Percentiles rank a stretch among this genome's conserved stretches.
Conservation (phyloP, 148 eudicot species). For the Vaccinium corymbosum region DNA sequence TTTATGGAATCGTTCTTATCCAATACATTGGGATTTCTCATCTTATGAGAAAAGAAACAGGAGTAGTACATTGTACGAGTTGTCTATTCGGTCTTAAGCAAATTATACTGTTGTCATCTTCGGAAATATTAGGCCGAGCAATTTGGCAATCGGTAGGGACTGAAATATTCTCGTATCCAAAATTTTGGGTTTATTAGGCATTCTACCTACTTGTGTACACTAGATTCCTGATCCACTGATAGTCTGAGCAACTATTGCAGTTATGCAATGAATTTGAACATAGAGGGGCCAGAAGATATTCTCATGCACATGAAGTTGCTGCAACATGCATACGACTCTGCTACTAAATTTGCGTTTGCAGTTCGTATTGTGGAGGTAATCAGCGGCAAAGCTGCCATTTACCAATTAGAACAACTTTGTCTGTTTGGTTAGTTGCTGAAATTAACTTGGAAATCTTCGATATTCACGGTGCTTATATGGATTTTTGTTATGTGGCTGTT, state of each 20-base stretch:
- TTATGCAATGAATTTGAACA: constrained; percentile 74
- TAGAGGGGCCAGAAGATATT: constrained; percentile 74
- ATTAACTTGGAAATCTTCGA: neutral
- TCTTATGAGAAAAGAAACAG: neutral
- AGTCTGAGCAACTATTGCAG: constrained; percentile 23
- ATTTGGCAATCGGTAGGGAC: neutral
- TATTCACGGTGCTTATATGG: neutral
- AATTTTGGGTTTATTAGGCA: constrained; percentile 1
- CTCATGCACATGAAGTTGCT: constrained; percentile 66
- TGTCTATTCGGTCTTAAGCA: neutral
- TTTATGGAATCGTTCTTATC: neutral
- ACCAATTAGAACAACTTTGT: neutral
- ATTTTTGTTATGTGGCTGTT: neutral
- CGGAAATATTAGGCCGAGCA: neutral
- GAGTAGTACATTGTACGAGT: neutral
- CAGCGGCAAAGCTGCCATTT: neutral
- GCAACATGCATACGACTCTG: constrained; percentile 53
- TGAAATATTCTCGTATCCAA: neutral
- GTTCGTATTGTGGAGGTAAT: constrained; percentile 52
- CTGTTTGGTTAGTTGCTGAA: neutral
- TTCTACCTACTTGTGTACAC: neutral
- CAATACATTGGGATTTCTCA: neutral
- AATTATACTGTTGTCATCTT: neutral
- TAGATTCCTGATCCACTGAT: neutral
- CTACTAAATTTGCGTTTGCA: constrained; percentile 50